Percentiles rank a stretch among this genome's conserved stretches.
These are phyloP conservation scores for Eutrema yunnanense DNA, from an alignment of 345 rosid genomes.

Conservation along the genomic window DNA sequence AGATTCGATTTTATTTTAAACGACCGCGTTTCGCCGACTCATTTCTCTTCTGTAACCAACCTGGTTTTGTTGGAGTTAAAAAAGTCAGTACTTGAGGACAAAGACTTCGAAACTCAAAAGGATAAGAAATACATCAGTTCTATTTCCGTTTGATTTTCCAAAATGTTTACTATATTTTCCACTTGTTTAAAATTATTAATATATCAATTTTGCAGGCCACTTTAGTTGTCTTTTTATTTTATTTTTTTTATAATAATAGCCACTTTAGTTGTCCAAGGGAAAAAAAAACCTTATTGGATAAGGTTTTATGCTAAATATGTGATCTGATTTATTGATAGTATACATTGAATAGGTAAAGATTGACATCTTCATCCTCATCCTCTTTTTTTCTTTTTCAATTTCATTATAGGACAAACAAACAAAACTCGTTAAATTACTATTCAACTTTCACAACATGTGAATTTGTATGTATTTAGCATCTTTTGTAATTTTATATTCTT, in stretches of 20 bases:
- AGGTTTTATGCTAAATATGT: conserved; percentile 25
- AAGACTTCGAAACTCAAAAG: conserved; percentile 1
- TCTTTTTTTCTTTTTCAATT: neutral
- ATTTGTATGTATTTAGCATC: conserved; percentile 1
- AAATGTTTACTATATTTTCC: neutral
- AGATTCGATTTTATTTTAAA: neutral
- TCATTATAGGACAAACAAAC: neutral
- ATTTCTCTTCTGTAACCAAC: neutral
- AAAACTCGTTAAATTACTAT: neutral
- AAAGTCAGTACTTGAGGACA: neutral
- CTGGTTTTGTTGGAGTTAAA: neutral
- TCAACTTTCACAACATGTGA: conserved; percentile 14
- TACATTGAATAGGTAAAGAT: conserved; percentile 24
- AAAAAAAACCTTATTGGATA: conserved; percentile 10
- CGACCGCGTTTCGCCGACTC: conserved; percentile 23
- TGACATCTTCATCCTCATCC: conserved; percentile 23
- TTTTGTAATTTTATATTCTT: neutral
- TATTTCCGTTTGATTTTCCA: neutral
- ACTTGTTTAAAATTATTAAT: neutral
- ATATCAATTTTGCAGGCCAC: neutral
- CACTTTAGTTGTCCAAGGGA: conserved; percentile 14
- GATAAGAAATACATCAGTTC: neutral
- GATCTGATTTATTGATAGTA: conserved; percentile 11
- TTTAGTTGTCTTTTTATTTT: conserved; percentile 29
- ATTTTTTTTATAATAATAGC: no score